Conservation (phyloP, 176 grass and related monocot species). For the Lolium perenne region DNA sequence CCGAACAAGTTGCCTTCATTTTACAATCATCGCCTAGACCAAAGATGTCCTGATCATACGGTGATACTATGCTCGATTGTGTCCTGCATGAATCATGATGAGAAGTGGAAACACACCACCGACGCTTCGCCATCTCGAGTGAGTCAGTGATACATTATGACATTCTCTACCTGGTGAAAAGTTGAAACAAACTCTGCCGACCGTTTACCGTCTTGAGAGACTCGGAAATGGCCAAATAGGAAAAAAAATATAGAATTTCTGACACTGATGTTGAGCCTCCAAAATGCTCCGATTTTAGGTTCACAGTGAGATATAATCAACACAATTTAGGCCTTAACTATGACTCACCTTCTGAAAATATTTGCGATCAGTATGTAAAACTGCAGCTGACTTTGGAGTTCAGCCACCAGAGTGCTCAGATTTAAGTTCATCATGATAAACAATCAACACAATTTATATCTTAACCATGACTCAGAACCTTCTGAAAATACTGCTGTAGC, state of each 20-base stretch:
- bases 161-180: too few species aligned
- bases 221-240: not conserved
- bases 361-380: too few species aligned
- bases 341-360: not conserved
- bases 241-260: not conserved
- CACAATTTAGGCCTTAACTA: not conserved
- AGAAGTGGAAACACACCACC: constrained; percentile 8
- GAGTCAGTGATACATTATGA: not conserved
- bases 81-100: not conserved
- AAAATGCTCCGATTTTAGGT: not conserved
- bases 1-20: constrained; percentile 29
- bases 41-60: not conserved
- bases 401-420: not conserved
- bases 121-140: constrained; percentile 14
- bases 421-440: not conserved
- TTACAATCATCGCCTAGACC: constrained; percentile 29
- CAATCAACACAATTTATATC: not conserved
- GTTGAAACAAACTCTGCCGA: too few species aligned
- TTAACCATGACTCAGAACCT: not conserved
- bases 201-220: not conserved
- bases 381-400: not conserved
- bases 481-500: not conserved
- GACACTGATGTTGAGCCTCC: not conserved
- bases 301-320: not conserved
- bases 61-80: not conserved